Conservation (phyloP, 2,329 filamentous ascomycete species). For the Penicillium psychrosexuale region DNA sequence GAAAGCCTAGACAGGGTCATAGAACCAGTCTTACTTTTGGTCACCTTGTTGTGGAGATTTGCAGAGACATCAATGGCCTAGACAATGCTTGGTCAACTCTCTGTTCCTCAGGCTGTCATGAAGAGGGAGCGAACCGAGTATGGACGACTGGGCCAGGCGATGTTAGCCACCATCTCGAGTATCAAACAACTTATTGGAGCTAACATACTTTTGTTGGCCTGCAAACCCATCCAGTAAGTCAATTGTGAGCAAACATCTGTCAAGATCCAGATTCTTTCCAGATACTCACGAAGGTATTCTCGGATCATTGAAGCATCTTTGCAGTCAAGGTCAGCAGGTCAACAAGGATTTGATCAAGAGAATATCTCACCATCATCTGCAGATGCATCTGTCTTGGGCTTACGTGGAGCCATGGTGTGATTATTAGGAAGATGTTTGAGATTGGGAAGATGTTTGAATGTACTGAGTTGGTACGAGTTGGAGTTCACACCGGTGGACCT, state of each 20-base stretch:
- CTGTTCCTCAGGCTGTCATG: background rate
- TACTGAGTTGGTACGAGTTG: background rate
- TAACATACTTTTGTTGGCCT: constrained; percentile 50
- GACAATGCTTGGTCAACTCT: background rate
- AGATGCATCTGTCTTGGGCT: constrained; percentile 35
- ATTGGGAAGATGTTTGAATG: background rate
- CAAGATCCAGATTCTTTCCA: background rate
- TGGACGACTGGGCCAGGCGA: constrained; percentile 44
- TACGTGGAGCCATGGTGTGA: constrained; percentile 40
- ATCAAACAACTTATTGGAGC: background rate
- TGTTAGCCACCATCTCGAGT: constrained; percentile 1
- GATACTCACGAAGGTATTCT: constrained; percentile 49
- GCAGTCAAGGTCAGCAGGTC: constrained; percentile 3
- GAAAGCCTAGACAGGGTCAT: background rate
- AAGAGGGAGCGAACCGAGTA: constrained; percentile 46
- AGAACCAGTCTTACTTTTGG: constrained; percentile 47
- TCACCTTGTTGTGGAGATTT: constrained; percentile 60
- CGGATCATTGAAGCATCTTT: constrained; percentile 45
- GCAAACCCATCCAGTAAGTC: background rate
- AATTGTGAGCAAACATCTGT: background rate
- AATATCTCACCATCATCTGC: constrained; percentile 33
- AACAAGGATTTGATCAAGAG: background rate
- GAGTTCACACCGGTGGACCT: background rate
- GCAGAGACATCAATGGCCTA: constrained; percentile 57
- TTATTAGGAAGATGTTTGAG: background rate